These are phyloP conservation scores for Fusarium duplospermum DNA, from an alignment of 2,329 filamentous ascomycete genomes.

Conservation along the genomic window DNA sequence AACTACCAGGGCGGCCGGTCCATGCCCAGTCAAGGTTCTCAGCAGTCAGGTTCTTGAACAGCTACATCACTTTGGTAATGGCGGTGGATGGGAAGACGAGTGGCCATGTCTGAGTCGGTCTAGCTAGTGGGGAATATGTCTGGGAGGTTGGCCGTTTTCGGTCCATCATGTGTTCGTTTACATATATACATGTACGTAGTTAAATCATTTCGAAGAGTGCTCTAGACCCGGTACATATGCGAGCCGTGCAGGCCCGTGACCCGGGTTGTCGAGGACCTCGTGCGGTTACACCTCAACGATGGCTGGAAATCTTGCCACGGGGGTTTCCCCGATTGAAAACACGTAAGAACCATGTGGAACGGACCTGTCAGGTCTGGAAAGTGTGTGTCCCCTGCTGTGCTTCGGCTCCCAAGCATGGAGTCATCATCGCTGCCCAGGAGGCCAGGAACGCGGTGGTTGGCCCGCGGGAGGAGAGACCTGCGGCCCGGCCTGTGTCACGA, in stretches of 20 bases:
- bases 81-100: not conserved
- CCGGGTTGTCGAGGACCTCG: conserved; percentile 11
- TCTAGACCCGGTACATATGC: not conserved
- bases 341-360: conserved; percentile 23
- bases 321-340: not conserved
- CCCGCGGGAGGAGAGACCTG: not conserved
- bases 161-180: not conserved
- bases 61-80: not conserved
- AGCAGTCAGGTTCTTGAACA: not conserved
- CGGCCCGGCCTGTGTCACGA: conserved; percentile 22
- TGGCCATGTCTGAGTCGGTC: not conserved
- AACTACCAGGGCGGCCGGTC: not conserved
- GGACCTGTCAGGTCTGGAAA: conserved; percentile 10
- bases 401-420: conserved; percentile 14
- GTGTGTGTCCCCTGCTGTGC: conserved; percentile 7
- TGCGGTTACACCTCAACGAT: conserved; percentile 14
- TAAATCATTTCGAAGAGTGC: not conserved
- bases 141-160: not conserved
- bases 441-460: conserved; percentile 3
- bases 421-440: not conserved
- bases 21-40: not conserved
- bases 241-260: not conserved
- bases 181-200: conserved; percentile 18
- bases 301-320: not conserved
- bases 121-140: not conserved